Base-by-base conservation (phyloP, 148 eudicot species). In the Nyssa sinensis region DNA sequence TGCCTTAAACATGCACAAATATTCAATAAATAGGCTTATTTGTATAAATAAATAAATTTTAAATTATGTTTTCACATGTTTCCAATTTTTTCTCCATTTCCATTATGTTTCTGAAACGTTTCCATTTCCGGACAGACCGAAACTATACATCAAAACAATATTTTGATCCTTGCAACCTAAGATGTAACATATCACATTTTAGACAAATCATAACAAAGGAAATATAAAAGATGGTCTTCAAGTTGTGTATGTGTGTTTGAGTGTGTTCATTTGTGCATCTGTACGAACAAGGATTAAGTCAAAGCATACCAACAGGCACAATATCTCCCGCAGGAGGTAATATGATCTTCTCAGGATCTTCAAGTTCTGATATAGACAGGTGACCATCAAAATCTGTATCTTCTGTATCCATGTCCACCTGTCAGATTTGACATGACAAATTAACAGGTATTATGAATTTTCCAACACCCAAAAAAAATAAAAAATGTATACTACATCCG, bases 341-440 rank as follows among this genome's bases (percentile, higher is more conserved):
- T 57, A 16, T 53, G 41, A 61, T 44, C 65, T 63, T 75, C 35
- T 86, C 85, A 60, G 68, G 62, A 65, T 77, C 78, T 64, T 73
- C 84, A 78, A 81, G 91, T 61, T 86, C 88, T 49, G 73, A 75
- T 23, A 71, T 80, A 74, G 74, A 69, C 33, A 71, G 49, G 33
- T 76, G 78, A 76, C 78, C 81, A 74, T 69, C 78, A 70, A 78
- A 41, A 81, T 82, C 91, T 27, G 75, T 91, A 75, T 95, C 96
- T 74, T 89, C 99, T 35, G 82, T 90, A 82, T 95, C 99, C 99
- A 95, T 95, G 81, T 95, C 99, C 76, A 95, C 99, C 99, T 95
- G 81, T 67, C 78, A 81, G 33, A 41, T 75, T 64, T 33, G 67
- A 73, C 68, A 77, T 14, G n/a, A 70, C 21, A 71, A 63, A 31